Evolutionary conservation across 2,329 filamentous ascomycete genomes (phyloP), one percentile per base, ranked within the genome.

Genomic region (Trichoderma breve): DNA sequence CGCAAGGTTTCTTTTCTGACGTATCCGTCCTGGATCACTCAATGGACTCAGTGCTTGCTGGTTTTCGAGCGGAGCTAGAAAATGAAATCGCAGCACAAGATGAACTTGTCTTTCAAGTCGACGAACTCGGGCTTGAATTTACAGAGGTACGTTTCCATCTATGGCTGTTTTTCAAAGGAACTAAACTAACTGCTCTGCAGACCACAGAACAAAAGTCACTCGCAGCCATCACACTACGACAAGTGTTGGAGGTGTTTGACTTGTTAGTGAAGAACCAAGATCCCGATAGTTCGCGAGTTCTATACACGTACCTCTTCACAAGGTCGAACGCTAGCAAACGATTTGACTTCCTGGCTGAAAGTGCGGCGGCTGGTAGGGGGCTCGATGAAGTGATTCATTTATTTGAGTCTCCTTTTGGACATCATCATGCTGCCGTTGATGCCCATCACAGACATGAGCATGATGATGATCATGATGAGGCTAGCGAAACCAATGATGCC

Each of bases 101-200:
- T 67, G 86, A 88, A 71, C 78, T 88, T 55, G 81, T 84, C n/a
- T 81, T 87, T 53, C 84, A 86, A 72, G 79, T 88, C 61, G 85
- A 87, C 32, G 84, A 86, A 72, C 82, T 88, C 53, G 85, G 84
- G 9, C 80, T 88, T 36, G 86, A 88, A 76, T 87, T 87, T 77
- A 80, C 84, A 24, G 86, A 88, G 80, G 85, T 86, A 79, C 74
- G 83, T 73, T 18, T 61, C 14, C 11, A 8, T 21, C 9, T 6
- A n/a, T 6, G 21, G 6, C 36, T 24, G 9, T 4, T 18, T 15
- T 5, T 11, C 32, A 24, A 24, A 57, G 6, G 12, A 18, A 11
- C 57, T 15, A 21, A 26, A 26, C 58, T 83, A 76, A 83, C 76
- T 8, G 34, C 34, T 28, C 34, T 51, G 2, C 62, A 85, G 83